A percentile compares a stretch with the other conserved stretches of the same genome.
Conservation (phyloP, 345 rosid genomes). For the Linum trigynum region DNA sequence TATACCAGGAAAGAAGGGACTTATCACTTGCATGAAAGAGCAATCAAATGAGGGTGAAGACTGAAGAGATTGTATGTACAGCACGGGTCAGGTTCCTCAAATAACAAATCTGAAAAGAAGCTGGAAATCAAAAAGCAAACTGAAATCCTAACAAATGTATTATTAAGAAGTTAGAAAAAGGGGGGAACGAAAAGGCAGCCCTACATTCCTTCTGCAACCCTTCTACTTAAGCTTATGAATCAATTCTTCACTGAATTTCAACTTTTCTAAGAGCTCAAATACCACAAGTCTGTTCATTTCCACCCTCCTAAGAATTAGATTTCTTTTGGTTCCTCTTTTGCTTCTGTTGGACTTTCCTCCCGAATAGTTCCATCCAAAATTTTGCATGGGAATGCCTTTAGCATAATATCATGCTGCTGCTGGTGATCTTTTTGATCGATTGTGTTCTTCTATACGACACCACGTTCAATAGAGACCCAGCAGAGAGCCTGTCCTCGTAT, state of each 20-base stretch:
- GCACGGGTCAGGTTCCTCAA: slow-evolving; percentile 13
- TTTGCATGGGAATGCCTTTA: slow-evolving; percentile 36
- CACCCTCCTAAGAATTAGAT: slow-evolving; percentile 25
- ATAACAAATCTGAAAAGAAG: slow-evolving; percentile 1
- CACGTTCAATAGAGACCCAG: slow-evolving; percentile 11
- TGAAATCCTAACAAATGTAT: slow-evolving; percentile 23
- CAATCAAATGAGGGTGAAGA: slow-evolving; percentile 24
- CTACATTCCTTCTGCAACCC: slow-evolving; percentile 30
- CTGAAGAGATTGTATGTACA: slow-evolving; percentile 21
- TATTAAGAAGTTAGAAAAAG: slow-evolving; percentile 5
- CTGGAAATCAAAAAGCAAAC: neutral
- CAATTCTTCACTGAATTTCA: neutral
- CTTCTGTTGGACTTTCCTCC: slow-evolving; percentile 26
- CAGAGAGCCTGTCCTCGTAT: slow-evolving; percentile 12
- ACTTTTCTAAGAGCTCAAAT: neutral
- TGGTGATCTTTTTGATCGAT: slow-evolving; percentile 11
- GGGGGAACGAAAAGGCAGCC: slow-evolving; percentile 34
- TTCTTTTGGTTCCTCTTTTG: slow-evolving; percentile 19
- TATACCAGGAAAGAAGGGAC: slow-evolving; percentile 6
- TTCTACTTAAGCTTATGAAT: slow-evolving; percentile 17
- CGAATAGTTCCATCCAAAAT: slow-evolving; percentile 32
- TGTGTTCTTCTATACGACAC: neutral
- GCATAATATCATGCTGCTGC: slow-evolving; percentile 26
- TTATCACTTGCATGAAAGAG: slow-evolving; percentile 20
- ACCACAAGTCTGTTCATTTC: slow-evolving; percentile 19